Base-by-base conservation (phyloP, 495 filamentous ascomycete genomes). In the Penicillium fimorum region DNA sequence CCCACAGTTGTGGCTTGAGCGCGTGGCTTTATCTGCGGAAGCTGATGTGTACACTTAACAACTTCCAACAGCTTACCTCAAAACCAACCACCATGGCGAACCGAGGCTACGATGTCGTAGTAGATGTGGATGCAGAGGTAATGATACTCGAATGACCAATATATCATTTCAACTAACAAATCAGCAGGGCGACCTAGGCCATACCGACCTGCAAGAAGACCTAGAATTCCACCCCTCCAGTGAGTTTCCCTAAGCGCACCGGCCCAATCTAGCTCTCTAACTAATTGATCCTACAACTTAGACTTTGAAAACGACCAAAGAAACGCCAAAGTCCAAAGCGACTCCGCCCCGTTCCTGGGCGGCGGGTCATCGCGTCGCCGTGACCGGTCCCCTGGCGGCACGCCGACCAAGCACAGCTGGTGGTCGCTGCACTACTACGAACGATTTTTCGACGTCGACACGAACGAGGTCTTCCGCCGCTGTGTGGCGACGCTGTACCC, bases 401-500 rank as follows among this genome's bases (percentile, higher is more conserved):
- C 72, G 30, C 79, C 82, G 10, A 81, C 84, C 49, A 97, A 96
- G 76, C 88, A 88, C 58, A 90, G 83, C 77, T 88, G 97, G 61
- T 98, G 94, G 94, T 86, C 83, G 45, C 71, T 97, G 38, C 84
- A 86, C 54, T 98, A 96, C 80, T 98, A 98, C 78, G 85, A 92
- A 52, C 95, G 93, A 76, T 97, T 89, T 80, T 98, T 98, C 74
- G 94, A 97, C 63, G 92, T 98, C 53, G 92, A 97, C 71, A 97
- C 94, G 38, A 86, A 83, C 60, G 85, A 90, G 51, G 91, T 98
- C 29, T 75, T 96, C 44, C 76, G 82, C 62, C 87, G 94, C 55
- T 96, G 93, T 68, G 80, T 84, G 66, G 87, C 91, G 0, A 85
- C 92, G 22, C 74, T 97, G 25, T 96, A 88, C 73, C 94, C 95